These are phyloP conservation scores for Venturia oleaginea DNA, from an alignment of 2,329 filamentous ascomycete species.

Conservation along the genomic window DNA sequence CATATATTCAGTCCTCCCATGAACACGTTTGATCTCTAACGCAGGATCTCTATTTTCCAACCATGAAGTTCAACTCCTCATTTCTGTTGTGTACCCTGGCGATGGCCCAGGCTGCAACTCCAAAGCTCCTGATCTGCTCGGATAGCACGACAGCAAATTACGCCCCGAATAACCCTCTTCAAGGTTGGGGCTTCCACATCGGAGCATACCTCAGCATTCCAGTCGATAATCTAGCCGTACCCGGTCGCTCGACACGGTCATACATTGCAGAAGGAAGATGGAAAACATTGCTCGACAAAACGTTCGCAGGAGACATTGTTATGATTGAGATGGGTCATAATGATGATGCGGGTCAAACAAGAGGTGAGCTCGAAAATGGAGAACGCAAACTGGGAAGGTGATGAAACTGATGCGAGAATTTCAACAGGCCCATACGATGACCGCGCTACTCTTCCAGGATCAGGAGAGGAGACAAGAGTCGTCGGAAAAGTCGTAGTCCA, in stretches of 20 bases:
- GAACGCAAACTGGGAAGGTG: no score
- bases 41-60: no score
- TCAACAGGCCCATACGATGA: constrained; percentile 15
- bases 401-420: not conserved
- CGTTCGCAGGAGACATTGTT: constrained; percentile 18
- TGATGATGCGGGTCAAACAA: constrained; percentile 13
- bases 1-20: not conserved
- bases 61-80: not conserved
- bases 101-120: not conserved
- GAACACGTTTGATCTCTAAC: no score
- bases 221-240: constrained; percentile 17
- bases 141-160: constrained; percentile 12
- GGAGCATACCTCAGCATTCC: not conserved
- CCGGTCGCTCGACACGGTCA: constrained; percentile 17
- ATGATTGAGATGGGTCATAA: constrained; percentile 23
- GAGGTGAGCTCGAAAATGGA: not conserved
- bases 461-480: constrained; percentile 19
- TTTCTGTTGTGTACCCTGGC: not conserved
- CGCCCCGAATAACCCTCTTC: not conserved
- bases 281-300: constrained; percentile 16
- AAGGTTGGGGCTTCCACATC: constrained; percentile 12
- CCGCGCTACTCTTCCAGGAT: constrained; percentile 20
- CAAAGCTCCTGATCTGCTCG: constrained; percentile 8
- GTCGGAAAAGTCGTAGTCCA: constrained; percentile 16
- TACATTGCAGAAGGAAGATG: constrained; percentile 20